Percentiles rank a stretch among this genome's conserved stretches.
These are phyloP conservation scores for Sarocladium strictum DNA, from an alignment of 2,329 filamentous ascomycete species.

Conservation along the genomic window DNA sequence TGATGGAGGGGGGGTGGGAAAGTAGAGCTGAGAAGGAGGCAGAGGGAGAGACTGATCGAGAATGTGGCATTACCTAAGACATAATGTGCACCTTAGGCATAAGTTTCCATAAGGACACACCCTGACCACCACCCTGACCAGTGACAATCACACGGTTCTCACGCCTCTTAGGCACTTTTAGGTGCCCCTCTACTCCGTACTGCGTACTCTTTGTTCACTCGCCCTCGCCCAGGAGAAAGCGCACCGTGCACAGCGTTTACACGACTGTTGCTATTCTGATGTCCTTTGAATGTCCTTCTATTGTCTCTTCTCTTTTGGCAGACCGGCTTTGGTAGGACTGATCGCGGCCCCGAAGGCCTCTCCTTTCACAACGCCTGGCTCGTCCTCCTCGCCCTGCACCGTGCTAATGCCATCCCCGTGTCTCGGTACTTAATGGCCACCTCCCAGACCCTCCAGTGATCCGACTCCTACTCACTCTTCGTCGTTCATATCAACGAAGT, in stretches of 20 bases:
- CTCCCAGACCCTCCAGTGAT: constrained; percentile 23
- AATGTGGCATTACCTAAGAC: not conserved
- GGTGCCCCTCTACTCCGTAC: not conserved
- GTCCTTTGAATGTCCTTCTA: not conserved
- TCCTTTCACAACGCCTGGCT: not conserved
- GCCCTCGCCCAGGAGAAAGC: not conserved
- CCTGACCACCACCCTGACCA: not conserved
- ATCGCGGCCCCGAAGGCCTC: no score
- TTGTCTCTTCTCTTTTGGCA: constrained; percentile 1
- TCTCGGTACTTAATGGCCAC: constrained; percentile 7
- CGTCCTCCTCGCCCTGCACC: not conserved
- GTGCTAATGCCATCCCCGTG: constrained; percentile 1
- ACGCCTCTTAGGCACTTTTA: not conserved
- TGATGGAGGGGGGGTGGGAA: not conserved
- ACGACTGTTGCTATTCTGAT: not conserved
- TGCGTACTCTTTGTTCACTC: not conserved
- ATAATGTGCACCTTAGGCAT: not conserved
- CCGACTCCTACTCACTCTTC: constrained; percentile 14
- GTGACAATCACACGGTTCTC: no score
- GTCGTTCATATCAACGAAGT: not conserved
- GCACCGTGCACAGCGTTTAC: not conserved
- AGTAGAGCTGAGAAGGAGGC: not conserved
- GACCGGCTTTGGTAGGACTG: no score
- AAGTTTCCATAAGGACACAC: not conserved
- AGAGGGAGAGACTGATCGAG: not conserved